These are phyloP conservation scores for Astrephomene gubernaculifera DNA, from an alignment of 139 green algal genomes.

Conservation along the genomic window DNA sequence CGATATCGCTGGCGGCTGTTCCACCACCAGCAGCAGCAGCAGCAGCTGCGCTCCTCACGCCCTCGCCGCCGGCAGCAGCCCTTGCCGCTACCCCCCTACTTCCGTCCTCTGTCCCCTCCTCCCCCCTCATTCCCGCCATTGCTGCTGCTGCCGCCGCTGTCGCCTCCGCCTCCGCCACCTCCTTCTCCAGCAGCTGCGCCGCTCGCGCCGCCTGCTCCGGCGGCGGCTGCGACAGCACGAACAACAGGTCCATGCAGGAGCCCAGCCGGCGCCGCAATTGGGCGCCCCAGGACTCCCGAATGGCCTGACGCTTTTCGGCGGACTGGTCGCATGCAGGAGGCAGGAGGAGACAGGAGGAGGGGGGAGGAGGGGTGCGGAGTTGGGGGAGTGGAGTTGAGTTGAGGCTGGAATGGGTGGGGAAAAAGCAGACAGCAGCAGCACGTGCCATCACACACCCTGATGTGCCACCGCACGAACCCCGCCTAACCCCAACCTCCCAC, in stretches of 20 bases:
- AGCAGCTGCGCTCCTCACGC: not conserved
- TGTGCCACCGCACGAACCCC: not conserved
- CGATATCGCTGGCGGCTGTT: not conserved
- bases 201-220: not conserved
- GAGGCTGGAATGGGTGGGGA: not conserved
- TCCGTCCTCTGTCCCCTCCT: no score
- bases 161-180: not conserved
- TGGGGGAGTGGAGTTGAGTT: not conserved
- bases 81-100: no score
- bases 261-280: not conserved
- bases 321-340: not conserved
- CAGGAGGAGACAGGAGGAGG: no score
- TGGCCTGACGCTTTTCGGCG: not conserved
- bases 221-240: slow-evolving; percentile 32
- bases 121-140: no score
- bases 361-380: not conserved
- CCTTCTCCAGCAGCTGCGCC: not conserved
- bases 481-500: no score
- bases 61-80: not conserved
- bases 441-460: not conserved
- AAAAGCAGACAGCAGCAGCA: not conserved
- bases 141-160: not conserved
- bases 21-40: not conserved
- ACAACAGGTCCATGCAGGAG: slow-evolving; percentile 34
- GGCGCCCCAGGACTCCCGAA: not conserved